Percentiles rank a stretch among this genome's conserved stretches.
Conservation (phyloP, 768 basidiomycete species). For the Mycena crocata region DNA sequence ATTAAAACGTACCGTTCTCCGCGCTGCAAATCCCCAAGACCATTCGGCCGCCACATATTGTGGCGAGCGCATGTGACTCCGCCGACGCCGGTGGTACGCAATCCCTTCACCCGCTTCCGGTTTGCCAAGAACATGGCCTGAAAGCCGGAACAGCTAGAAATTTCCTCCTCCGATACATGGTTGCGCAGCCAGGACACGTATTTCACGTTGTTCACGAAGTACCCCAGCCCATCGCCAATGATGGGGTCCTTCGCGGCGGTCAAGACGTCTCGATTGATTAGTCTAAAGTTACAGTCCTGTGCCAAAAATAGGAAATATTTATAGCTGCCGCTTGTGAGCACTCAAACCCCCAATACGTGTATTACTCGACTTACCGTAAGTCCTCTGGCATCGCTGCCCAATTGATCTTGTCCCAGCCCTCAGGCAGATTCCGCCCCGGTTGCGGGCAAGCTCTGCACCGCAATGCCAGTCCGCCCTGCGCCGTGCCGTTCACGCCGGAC, state of each 20-base stretch:
- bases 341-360: background rate
- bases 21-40: constrained; percentile 34
- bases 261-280: background rate
- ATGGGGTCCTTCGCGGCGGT: background rate
- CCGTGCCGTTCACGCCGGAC: background rate
- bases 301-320: background rate
- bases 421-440: constrained; percentile 3
- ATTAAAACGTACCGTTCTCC: constrained; percentile 30
- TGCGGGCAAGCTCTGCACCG: constrained; percentile 20
- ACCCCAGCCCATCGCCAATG: background rate
- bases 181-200: background rate
- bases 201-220: background rate
- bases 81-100: constrained; percentile 19
- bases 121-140: constrained; percentile 3
- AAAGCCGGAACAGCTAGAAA: constrained; percentile 15
- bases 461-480: constrained; percentile 7
- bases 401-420: constrained; percentile 12
- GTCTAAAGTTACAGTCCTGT: background rate
- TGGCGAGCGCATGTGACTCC: constrained; percentile 23
- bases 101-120: constrained; percentile 9
- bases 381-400: background rate
- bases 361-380: background rate
- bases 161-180: constrained; percentile 7
- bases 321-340: background rate
- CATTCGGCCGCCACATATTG: constrained; percentile 16